Evolutionary conservation across 2,329 filamentous ascomycete species (phyloP).

Genomic region (Botrytis byssoidea): DNA sequence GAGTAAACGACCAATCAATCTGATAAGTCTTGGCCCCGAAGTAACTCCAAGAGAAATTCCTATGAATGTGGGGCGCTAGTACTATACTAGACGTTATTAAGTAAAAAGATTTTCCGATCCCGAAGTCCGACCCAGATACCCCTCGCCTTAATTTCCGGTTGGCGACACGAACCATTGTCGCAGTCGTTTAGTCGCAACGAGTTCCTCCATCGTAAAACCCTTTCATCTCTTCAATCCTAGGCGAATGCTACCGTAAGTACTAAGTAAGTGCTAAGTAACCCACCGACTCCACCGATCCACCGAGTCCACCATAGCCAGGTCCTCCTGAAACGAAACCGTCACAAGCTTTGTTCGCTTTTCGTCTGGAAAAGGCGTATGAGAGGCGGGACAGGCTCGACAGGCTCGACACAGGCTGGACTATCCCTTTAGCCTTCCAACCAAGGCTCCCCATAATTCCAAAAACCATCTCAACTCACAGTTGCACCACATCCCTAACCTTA

Average conservation of each 20-base stretch:
- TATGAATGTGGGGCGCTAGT: neutral
- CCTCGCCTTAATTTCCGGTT: neutral
- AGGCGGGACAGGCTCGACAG: neutral
- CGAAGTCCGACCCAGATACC: neutral
- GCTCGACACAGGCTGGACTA: neutral
- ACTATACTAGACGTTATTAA: neutral
- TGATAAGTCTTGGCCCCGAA: neutral
- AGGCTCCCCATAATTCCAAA: too few species aligned
- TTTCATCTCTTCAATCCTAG: neutral
- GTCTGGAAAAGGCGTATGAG: neutral
- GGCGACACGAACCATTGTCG: neutral
- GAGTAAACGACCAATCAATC: neutral
- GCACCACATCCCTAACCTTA: neutral
- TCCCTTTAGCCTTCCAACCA: neutral
- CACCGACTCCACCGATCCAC: neutral
- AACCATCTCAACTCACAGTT: slow-evolving; percentile 4
- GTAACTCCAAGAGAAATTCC: neutral
- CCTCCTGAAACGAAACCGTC: neutral
- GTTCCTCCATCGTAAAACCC: neutral
- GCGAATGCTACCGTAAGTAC: neutral
- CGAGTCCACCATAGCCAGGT: neutral
- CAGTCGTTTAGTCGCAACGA: neutral
- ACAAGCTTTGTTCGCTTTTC: neutral
- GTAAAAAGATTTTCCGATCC: slow-evolving; percentile 2
- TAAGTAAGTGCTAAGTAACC: too few species aligned